Evolutionary conservation across 2,329 filamentous ascomycete genomes (phyloP).

Genomic region (Ophiostoma quercus): DNA sequence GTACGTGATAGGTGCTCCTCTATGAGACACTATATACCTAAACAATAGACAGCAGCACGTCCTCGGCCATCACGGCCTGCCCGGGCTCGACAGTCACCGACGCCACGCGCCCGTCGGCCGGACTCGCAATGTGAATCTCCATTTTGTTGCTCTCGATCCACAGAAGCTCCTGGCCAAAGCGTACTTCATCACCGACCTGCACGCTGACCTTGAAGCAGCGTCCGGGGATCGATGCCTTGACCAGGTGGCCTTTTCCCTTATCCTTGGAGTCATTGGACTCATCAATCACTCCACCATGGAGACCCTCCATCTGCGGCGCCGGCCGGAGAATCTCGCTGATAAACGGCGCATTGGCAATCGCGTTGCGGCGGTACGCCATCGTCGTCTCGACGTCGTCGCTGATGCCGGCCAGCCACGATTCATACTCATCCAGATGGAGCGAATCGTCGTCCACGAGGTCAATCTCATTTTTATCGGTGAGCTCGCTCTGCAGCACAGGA

Average conservation of each 20-base stretch:
- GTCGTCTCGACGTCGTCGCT: slow-evolving; percentile 3
- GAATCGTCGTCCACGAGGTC: slow-evolving; percentile 28
- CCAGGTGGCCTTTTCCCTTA: not conserved
- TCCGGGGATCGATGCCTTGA: slow-evolving; percentile 43
- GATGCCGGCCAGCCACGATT: slow-evolving; percentile 19
- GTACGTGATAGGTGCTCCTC: not conserved
- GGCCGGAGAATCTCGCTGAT: not conserved
- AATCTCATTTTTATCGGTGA: slow-evolving; percentile 31
- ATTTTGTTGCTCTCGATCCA: slow-evolving; percentile 56
- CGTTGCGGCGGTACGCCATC: slow-evolving; percentile 1
- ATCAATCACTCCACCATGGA: not conserved
- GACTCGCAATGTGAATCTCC: slow-evolving; percentile 39
- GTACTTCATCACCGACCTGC: slow-evolving; percentile 31
- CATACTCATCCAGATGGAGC: slow-evolving; percentile 26
- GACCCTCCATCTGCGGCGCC: not conserved
- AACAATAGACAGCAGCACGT: slow-evolving; percentile 3
- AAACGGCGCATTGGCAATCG: not conserved
- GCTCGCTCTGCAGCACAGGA: slow-evolving; percentile 25
- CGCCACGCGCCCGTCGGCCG: not conserved
- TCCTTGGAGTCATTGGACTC: not conserved
- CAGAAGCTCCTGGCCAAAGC: slow-evolving; percentile 35
- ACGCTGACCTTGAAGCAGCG: slow-evolving; percentile 45
- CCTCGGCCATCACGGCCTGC: slow-evolving; percentile 4
- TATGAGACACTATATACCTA: not conserved
- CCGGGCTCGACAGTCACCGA: slow-evolving; percentile 1